Conservation (phyloP, 139 green algal species). For the Chlamydomonas asymmetrica region DNA sequence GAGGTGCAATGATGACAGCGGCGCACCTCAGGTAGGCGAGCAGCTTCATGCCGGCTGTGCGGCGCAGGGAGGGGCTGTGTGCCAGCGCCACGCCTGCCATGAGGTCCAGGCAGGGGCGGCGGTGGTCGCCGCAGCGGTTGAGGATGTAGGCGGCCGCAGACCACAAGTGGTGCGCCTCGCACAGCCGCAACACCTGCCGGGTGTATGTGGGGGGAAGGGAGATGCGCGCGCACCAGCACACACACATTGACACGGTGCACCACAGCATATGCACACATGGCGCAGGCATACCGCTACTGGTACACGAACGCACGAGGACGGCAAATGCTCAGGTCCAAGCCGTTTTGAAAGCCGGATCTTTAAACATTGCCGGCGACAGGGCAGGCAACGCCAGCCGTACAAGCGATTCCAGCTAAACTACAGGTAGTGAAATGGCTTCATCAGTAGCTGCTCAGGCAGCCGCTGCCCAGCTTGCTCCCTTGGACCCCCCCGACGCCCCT, state of each 20-base stretch:
- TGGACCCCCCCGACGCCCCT: neutral
- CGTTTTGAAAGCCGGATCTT: too few relatives aligned
- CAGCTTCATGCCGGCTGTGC: conserved; percentile 56
- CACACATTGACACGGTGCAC: too few relatives aligned
- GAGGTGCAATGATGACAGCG: neutral
- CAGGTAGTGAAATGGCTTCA: too few relatives aligned
- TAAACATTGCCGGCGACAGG: too few relatives aligned
- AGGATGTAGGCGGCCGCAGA: conserved; percentile 78
- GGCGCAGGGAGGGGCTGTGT: neutral
- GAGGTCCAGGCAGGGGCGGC: conserved; percentile 75
- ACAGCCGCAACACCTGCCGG: conserved; percentile 73
- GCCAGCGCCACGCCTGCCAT: conserved; percentile 55
- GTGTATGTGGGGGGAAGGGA: too few relatives aligned
- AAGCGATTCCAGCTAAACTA: too few relatives aligned
- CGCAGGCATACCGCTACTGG: too few relatives aligned
- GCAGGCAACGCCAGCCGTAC: too few relatives aligned
- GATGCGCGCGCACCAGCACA: too few relatives aligned
- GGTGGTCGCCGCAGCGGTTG: conserved; percentile 78
- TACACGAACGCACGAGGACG: too few relatives aligned
- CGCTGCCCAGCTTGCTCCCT: neutral
- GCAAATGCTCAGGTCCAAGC: too few relatives aligned
- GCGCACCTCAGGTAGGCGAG: conserved; percentile 65
- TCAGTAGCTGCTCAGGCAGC: neutral
- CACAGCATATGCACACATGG: too few relatives aligned
- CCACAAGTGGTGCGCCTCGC: conserved; percentile 70